Base-by-base conservation (phyloP, 169 alveolate species). In the Plasmodium knowlesi region DNA sequence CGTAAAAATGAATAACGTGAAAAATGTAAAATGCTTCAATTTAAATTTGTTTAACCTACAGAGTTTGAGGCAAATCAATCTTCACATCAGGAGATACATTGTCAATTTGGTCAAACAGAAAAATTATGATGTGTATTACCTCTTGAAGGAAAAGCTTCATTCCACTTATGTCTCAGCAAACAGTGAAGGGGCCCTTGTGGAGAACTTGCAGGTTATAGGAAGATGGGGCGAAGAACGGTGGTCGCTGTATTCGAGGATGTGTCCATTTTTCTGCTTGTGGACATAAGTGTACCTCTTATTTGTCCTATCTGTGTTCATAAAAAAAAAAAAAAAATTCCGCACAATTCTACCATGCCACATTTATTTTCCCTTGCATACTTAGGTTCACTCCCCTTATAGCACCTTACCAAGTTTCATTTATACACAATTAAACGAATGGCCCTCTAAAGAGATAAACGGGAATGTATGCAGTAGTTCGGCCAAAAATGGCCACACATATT, bases 71-170 rank as follows among this genome's bases (percentile, higher is more conserved):
- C 91, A 82, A 91, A 91, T 91, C 25, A 91, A 91, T 22, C 54
- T 91, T 30, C 95, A 91, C 39, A 91, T 91, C 73, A 81, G 95
- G 83, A 81, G 95, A 74, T 91, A 91, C 43, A 82, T 91, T 25
- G 57, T 91, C 57, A 91, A 91, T 73, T 25, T n/a, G 22, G 53
- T 91, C 37, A 91, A 91, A 82, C 28, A 78, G 53, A 82, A 82
- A 22, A 70, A 82, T 22, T 14, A 43, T 82, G 2, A 50, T n/a
- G 30, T 71, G 16, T 91, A 71, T 32, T 12, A 4, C 39, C 71
- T 81, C 61, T 43, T 91, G 54, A 91, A 46, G 50, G 41, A 39
- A 25, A 81, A 91, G 43, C 71, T 91, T 37, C 71, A 67, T 61
- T 79, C 89, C 25, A 30, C 46, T 16, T 57, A 73, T 25, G 54